Evolutionary conservation across 2,329 filamentous ascomycete genomes (phyloP).

Genomic region (Ascochyta pisi): DNA sequence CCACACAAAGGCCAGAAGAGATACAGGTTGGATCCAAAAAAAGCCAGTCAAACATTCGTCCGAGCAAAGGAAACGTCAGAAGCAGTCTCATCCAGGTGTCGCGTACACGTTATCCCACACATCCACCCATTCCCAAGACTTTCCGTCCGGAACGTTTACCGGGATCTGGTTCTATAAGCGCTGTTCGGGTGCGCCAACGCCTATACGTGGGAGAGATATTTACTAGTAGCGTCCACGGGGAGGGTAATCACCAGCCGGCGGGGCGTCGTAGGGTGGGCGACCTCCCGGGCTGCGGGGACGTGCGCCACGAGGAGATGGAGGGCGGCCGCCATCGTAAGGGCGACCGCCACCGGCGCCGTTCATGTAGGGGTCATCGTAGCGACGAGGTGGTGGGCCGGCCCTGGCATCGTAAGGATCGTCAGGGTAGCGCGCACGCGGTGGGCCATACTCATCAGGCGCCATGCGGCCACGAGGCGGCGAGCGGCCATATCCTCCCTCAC

Average conservation of each 20-base stretch:
- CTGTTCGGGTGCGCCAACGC: constrained; percentile 5
- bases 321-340: constrained; percentile 58
- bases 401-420: constrained; percentile 74
- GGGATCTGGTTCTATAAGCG: constrained; percentile 18
- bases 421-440: constrained; percentile 68
- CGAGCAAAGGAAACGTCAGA: constrained; percentile 7
- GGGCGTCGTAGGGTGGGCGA: constrained; percentile 62
- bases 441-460: constrained; percentile 75
- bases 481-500: constrained; percentile 65
- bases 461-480: constrained; percentile 71
- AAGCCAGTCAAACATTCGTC: constrained; percentile 11
- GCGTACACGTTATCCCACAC: not conserved
- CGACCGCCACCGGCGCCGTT: constrained; percentile 65
- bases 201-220: constrained; percentile 7
- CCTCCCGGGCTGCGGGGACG: constrained; percentile 61
- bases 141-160: constrained; percentile 8
- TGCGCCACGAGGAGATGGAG: constrained; percentile 50
- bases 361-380: constrained; percentile 65
- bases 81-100: constrained; percentile 6
- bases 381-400: constrained; percentile 61
- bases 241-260: constrained; percentile 53
- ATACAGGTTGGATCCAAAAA: constrained; percentile 14
- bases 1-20: constrained; percentile 9
- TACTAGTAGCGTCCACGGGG: constrained; percentile 47
- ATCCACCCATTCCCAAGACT: not conserved